phyloP scores from a whole-genome alignment of 78 protist genomes.

The Salpingoeca rosetta region DNA sequence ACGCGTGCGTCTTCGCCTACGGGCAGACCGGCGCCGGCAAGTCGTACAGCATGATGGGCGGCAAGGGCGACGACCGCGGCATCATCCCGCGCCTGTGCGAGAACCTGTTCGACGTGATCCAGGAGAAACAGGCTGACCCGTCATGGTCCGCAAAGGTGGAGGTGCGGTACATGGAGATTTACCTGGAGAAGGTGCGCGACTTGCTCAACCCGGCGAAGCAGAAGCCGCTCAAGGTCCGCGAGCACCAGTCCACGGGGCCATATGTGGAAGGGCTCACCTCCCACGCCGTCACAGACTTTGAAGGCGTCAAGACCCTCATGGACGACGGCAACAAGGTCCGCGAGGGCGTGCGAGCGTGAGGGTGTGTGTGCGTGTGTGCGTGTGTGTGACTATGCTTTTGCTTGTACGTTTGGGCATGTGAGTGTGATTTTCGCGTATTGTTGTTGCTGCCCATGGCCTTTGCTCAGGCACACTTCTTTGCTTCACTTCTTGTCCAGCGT shows the following conservation, averaged over 20 bases:
- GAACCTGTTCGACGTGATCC: slow-evolving; percentile 29
- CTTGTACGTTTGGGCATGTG: too few species aligned
- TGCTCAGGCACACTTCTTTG: too few species aligned
- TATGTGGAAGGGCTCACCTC: slow-evolving; percentile 15
- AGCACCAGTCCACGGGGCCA: slow-evolving; percentile 15
- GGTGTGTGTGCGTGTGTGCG: too few species aligned
- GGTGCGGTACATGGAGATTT: slow-evolving; percentile 58
- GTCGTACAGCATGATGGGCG: slow-evolving; percentile 9
- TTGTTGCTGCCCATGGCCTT: too few species aligned
- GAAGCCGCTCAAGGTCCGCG: not conserved
- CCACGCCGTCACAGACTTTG: not conserved
- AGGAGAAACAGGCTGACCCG: slow-evolving; percentile 7
- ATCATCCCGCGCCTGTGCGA: not conserved
- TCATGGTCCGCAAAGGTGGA: slow-evolving; percentile 12
- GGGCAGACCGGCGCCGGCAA: slow-evolving; percentile 66
- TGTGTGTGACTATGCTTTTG: too few species aligned
- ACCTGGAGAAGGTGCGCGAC: slow-evolving; percentile 64
- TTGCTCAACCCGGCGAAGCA: slow-evolving; percentile 32
- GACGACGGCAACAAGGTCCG: slow-evolving; percentile 28
- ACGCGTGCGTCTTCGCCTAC: slow-evolving; percentile 53
- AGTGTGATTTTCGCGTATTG: too few species aligned
- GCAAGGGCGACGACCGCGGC: not conserved
- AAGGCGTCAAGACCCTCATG: slow-evolving; percentile 4
- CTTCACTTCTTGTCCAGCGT: too few species aligned
- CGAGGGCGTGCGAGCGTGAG: too few species aligned